These are phyloP conservation scores for Trichoderma sp. DNA, from an alignment of 2,329 filamentous ascomycete genomes.

Conservation along the genomic window DNA sequence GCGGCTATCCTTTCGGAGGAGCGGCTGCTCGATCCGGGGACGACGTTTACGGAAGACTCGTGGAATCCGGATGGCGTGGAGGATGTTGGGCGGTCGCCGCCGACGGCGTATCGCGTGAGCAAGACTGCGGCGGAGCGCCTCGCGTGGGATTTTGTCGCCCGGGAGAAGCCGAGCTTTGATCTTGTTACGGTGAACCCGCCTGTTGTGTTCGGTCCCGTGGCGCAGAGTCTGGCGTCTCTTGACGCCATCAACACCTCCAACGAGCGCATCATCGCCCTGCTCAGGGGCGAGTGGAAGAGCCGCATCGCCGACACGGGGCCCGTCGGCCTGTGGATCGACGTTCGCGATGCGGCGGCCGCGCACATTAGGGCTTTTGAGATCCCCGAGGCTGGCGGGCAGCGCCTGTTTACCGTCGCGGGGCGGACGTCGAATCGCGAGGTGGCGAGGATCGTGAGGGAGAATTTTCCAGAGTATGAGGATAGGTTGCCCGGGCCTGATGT, in stretches of 20 bases:
- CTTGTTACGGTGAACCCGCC: slow-evolving; percentile 59
- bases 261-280: slow-evolving; percentile 52
- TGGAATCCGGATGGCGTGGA: slow-evolving; percentile 58
- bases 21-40: slow-evolving; percentile 43
- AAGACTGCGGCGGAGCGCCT: slow-evolving; percentile 58
- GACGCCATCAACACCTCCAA: slow-evolving; percentile 57
- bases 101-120: slow-evolving; percentile 56
- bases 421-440: slow-evolving; percentile 52
- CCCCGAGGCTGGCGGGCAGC: slow-evolving; percentile 51
- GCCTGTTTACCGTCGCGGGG: slow-evolving; percentile 54
- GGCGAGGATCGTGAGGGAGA: slow-evolving; percentile 46
- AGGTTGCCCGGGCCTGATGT: slow-evolving; percentile 50
- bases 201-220: slow-evolving; percentile 57
- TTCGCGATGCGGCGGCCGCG: slow-evolving; percentile 57
- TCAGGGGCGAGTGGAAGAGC: slow-evolving; percentile 54
- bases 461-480: slow-evolving; percentile 55
- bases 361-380: slow-evolving; percentile 57
- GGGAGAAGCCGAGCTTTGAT: slow-evolving; percentile 50
- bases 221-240: slow-evolving; percentile 50
- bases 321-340: slow-evolving; percentile 56
- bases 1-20: slow-evolving; percentile 52
- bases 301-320: slow-evolving; percentile 47
- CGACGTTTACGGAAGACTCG: slow-evolving; percentile 50
- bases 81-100: slow-evolving; percentile 44
- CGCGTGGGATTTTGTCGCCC: slow-evolving; percentile 55